Conservation (phyloP, 179 eudicot species). For the Actinidia arguta region DNA sequence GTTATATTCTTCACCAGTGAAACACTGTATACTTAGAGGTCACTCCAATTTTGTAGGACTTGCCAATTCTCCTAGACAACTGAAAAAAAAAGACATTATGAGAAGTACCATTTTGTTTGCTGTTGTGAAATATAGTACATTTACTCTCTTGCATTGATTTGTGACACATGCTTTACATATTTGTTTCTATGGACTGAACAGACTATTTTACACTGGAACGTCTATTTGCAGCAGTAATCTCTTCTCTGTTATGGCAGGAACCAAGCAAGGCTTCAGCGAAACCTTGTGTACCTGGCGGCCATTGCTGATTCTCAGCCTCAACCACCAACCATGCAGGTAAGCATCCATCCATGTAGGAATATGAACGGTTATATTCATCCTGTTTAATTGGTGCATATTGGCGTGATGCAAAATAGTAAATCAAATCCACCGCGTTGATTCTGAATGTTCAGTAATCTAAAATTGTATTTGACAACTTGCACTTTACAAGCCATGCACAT, state of each 20-base stretch:
- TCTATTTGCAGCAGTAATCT: background rate
- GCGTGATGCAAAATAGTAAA: background rate
- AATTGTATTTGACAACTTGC: too few species aligned
- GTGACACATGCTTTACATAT: background rate
- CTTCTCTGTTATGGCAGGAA: conserved; percentile 45
- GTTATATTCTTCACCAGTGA: too few species aligned
- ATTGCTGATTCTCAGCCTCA: conserved; percentile 96
- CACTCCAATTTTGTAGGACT: too few species aligned
- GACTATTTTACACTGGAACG: too few species aligned
- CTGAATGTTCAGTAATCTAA: background rate
- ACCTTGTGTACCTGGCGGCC: conserved; percentile 94
- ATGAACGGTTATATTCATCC: background rate
- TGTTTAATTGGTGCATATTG: background rate
- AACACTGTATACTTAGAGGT: too few species aligned
- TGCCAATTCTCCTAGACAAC: too few species aligned
- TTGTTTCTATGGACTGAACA: too few species aligned
- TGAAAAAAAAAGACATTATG: too few species aligned
- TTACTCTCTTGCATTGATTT: background rate
- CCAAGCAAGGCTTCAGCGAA: conserved; percentile 85
- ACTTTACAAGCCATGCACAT: too few species aligned
- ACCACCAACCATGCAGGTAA: conserved; percentile 77
- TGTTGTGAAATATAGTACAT: too few species aligned
- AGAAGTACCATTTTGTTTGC: too few species aligned
- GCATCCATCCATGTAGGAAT: background rate
- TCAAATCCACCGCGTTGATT: too few species aligned